phyloP scores from a whole-genome alignment of 208 protist genomes.

The Trypanosoma theileri region DNA sequence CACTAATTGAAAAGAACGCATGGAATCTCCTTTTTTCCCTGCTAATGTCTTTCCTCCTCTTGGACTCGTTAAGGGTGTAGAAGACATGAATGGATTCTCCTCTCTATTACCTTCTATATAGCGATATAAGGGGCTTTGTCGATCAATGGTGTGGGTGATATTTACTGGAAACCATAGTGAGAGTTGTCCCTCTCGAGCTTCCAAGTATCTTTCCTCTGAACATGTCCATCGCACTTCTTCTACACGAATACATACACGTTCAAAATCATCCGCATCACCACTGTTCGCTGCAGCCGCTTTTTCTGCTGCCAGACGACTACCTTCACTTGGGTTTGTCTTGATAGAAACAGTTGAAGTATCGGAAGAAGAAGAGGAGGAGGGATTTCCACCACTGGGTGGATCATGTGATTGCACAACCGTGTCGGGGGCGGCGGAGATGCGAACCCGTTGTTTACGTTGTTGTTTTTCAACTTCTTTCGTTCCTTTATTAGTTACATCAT shows the following conservation, averaged over 20 bases:
- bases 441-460: too few relatives aligned
- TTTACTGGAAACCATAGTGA: conserved; percentile 76
- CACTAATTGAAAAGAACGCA: conserved; percentile 64
- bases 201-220: conserved; percentile 56
- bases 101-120: conserved; percentile 39
- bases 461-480: too few relatives aligned
- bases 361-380: neutral
- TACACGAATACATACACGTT: conserved; percentile 61
- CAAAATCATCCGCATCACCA: conserved; percentile 13
- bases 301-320: neutral
- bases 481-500: too few relatives aligned
- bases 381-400: neutral
- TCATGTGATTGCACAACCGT: neutral
- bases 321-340: neutral
- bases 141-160: conserved; percentile 75
- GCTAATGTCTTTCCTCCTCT: neutral
- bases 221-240: conserved; percentile 78
- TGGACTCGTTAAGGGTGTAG: neutral
- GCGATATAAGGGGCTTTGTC: conserved; percentile 68
- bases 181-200: conserved; percentile 46
- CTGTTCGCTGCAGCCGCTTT: neutral
- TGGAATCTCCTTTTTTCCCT: neutral
- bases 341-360: neutral
- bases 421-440: too few relatives aligned
- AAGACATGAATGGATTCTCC: conserved; percentile 24